Base-by-base conservation (phyloP, 257 asterid species). In the Fraxinus americana region DNA sequence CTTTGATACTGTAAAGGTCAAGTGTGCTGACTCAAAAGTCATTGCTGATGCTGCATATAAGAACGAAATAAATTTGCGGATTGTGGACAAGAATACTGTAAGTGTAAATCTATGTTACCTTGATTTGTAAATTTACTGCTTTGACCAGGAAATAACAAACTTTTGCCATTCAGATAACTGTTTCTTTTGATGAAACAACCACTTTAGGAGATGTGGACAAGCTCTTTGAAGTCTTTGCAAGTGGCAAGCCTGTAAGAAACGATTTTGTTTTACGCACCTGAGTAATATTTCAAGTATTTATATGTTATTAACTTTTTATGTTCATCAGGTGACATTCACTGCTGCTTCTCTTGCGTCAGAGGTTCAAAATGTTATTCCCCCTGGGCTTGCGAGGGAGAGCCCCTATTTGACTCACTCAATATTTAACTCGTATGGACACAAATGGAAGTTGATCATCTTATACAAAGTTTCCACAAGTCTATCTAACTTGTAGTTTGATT, bases 171-270 rank as follows among this genome's bases (percentile, higher is more conserved):
- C 90, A 96, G 99, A 76, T 96, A 76, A 96, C 98, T 41, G 91
- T 89, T 83, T 70, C 99, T 81, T 91, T 96, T 79, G 99, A 93
- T 79, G 99, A 96, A 86, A 96, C 98, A 36, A 92, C 97, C 50
- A 91, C 98, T 30, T 76, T 96, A 77, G 97, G 91, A 85, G 99
- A 93, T 45, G 99, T 96, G 85, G 99, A 96, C 92, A 85, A 91
- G 89, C 92, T 96, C 66, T 91, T 93, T 72, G 81, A 82, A 79
- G 96, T 91, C 76, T 96, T 96, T 75, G 87, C 98, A 38, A 35
- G 84, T 57, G 97, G 97, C 84, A 93, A 93, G 83, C 92, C 97
- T 19, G 99, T 96, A 81, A 89, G 97, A 80, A 27, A 59, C 72
- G 25, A 52, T 81, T 30, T 76, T 79, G 65, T 83, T 73, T 12